These are phyloP conservation scores for Plasmodiophora brassicae DNA, from an alignment of 208 protist genomes.

Conservation along the genomic window DNA sequence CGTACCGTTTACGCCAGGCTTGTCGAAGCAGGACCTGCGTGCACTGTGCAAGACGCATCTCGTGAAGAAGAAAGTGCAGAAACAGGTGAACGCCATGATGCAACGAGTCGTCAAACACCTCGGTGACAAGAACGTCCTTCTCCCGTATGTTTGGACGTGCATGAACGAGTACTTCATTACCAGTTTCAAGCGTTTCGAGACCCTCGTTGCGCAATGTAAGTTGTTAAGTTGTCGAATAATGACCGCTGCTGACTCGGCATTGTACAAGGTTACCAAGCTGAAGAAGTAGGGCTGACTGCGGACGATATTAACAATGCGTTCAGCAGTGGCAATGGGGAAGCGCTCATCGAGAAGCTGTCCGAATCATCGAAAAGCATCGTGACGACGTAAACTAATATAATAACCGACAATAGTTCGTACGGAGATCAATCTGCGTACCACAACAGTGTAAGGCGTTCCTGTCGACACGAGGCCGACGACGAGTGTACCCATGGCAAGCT, in stretches of 20 bases:
- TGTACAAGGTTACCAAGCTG: background rate
- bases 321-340: background rate
- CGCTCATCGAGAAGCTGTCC: background rate
- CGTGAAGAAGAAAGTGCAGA: background rate
- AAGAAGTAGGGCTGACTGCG: slow-evolving; percentile 1
- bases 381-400: too few relatives aligned
- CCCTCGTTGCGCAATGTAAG: background rate
- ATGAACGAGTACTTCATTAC: slow-evolving; percentile 2
- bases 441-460: too few relatives aligned
- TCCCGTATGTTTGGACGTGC: slow-evolving; percentile 28
- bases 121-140: background rate
- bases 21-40: slow-evolving; percentile 12
- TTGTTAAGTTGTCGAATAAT: background rate
- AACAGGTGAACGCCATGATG: background rate
- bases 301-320: slow-evolving; percentile 19
- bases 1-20: background rate
- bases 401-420: too few relatives aligned
- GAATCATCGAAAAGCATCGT: too few relatives aligned
- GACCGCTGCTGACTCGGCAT: background rate
- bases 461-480: too few relatives aligned
- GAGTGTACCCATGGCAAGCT: too few relatives aligned
- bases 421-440: too few relatives aligned
- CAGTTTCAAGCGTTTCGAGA: slow-evolving; percentile 18
- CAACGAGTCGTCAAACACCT: background rate
- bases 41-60: background rate